Conservation (phyloP, 192 early-diverging fungal genomes). For the Phlyctochytrium bullatum region DNA sequence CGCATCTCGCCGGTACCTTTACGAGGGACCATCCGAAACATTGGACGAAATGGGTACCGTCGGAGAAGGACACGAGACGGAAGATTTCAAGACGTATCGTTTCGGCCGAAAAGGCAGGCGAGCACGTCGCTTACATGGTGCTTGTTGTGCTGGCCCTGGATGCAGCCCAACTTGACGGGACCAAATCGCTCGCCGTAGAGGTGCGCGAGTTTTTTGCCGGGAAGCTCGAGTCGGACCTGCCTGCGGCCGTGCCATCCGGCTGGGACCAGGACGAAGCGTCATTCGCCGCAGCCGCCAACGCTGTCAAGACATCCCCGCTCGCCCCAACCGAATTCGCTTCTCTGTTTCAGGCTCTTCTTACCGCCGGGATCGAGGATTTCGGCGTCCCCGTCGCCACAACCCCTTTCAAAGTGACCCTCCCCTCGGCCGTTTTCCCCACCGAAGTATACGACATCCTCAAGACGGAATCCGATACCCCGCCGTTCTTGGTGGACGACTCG, state of each 20-base stretch:
- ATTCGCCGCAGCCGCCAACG: background rate
- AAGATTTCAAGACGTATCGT: slow-evolving; percentile 5
- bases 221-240: background rate
- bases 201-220: background rate
- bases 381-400: too few species aligned
- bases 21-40: slow-evolving; percentile 1
- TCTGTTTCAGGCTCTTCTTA: too few species aligned
- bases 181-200: background rate
- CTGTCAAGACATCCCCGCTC: background rate
- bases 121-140: slow-evolving; percentile 22
- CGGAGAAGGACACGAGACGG: slow-evolving; percentile 9
- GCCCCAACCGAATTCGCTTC: background rate
- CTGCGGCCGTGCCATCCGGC: too few species aligned
- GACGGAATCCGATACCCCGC: background rate
- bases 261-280: background rate
- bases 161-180: background rate
- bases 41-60: slow-evolving; percentile 10
- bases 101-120: background rate
- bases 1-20: slow-evolving; percentile 17
- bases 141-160: slow-evolving; percentile 10
- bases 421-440: slow-evolving; percentile 12
- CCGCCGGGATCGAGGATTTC: too few species aligned
- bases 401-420: slow-evolving; percentile 11
- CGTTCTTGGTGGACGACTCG: background rate
- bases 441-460: slow-evolving; percentile 11